Conservation (phyloP, 805 yeast species). For the Cyberlindnera maritima region DNA sequence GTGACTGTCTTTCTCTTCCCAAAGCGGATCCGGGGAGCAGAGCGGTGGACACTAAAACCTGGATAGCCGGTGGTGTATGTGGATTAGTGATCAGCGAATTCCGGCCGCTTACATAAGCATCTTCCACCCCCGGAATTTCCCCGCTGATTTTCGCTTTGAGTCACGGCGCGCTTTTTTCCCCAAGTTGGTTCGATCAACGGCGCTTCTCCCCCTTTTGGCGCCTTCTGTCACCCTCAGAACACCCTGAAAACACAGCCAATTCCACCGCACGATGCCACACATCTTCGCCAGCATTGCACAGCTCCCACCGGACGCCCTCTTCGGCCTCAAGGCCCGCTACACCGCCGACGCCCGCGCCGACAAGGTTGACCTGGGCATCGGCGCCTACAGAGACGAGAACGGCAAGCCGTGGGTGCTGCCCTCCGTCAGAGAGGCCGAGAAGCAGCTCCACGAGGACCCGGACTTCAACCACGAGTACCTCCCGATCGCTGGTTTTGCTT, state of each 20-base stretch:
- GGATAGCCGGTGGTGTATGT: too few species aligned
- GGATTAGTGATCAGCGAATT: too few species aligned
- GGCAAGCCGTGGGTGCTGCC: slow-evolving; percentile 75
- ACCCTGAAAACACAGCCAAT: too few species aligned
- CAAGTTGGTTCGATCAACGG: not conserved
- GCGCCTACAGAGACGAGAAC: slow-evolving; percentile 68
- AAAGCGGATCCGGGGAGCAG: too few species aligned
- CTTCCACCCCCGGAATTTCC: slow-evolving; percentile 1
- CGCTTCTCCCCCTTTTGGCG: not conserved
- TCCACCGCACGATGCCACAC: slow-evolving; percentile 24
- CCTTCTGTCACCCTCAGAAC: too few species aligned
- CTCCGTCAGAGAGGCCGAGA: slow-evolving; percentile 68
- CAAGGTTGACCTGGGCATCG: slow-evolving; percentile 86
- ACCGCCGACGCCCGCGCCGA: slow-evolving; percentile 51
- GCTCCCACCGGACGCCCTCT: slow-evolving; percentile 84
- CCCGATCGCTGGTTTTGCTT: slow-evolving; percentile 73
- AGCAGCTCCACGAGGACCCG: slow-evolving; percentile 53
- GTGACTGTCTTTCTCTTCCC: not conserved
- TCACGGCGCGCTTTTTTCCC: not conserved
- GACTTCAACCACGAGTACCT: slow-evolving; percentile 83
- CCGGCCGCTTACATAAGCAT: too few species aligned
- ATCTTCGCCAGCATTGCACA: slow-evolving; percentile 50
- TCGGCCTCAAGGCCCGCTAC: slow-evolving; percentile 72
- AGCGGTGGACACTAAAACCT: too few species aligned
- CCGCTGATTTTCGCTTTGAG: not conserved